A percentile compares a stretch with the other conserved stretches of the same genome.
phyloP scores from a whole-genome alignment of 2,329 filamentous ascomycete species.

The Thielaviopsis euricoi region DNA sequence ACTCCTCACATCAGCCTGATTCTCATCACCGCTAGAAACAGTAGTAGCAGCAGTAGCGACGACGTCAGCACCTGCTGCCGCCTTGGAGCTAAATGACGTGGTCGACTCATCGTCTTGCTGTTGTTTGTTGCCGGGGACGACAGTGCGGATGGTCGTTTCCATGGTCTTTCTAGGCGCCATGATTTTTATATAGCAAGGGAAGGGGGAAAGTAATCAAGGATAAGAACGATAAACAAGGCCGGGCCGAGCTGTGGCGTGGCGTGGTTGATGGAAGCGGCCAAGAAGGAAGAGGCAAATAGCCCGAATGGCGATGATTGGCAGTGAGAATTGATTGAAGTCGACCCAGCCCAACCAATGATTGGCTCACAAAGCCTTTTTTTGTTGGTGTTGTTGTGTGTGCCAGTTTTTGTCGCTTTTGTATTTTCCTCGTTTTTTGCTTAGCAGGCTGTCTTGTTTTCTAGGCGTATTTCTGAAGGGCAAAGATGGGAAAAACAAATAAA shows the following conservation, averaged over 20 bases:
- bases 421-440: not conserved
- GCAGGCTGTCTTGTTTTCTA: too few relatives aligned
- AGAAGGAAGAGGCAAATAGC: not conserved
- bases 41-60: too few relatives aligned
- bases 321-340: not conserved
- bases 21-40: not conserved
- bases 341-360: too few relatives aligned
- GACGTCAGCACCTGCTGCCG: constrained; percentile 14
- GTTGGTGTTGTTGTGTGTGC: not conserved
- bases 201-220: not conserved
- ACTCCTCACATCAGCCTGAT: not conserved
- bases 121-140: constrained; percentile 14
- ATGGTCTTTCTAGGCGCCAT: constrained; percentile 11
- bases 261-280: not conserved
- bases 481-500: not conserved
- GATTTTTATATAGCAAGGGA: not conserved
- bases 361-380: too few relatives aligned
- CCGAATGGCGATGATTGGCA: not conserved
- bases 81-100: constrained; percentile 17
- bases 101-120: constrained; percentile 20
- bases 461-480: too few relatives aligned
- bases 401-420: not conserved
- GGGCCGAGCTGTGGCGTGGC: too few relatives aligned
- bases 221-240: not conserved
- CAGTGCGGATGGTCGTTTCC: constrained; percentile 10